Base-by-base conservation (phyloP, 2,329 filamentous ascomycete genomes). In the Anthostomella pinea region DNA sequence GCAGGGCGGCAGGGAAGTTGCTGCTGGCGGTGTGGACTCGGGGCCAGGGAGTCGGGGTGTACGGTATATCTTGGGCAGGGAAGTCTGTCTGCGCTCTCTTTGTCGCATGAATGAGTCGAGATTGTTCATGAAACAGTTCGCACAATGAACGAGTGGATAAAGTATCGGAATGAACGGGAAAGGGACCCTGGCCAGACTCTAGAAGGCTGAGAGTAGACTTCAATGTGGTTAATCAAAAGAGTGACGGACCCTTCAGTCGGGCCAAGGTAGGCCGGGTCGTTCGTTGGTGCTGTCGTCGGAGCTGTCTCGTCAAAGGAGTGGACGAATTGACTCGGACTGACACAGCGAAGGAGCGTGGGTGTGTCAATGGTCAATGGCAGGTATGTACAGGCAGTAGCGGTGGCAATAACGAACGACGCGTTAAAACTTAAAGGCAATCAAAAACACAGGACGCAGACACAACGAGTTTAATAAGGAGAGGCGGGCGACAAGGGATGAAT, bases 21-120 rank as follows among this genome's bases (percentile, higher is more conserved):
- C n/a, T n/a, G 24, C 30, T 39, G 38, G 32, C 38, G 49, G 39
- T 39, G 45, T 49, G 48, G 51, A 33, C 43, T 52, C 44, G 31
- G 42, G n/a, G 33, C 48, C 54, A 54, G 52, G 52, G 51, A 52
- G 53, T 55, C 35, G 38, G 45, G 40, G 39, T 38, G 19, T 19
- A 26, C 14, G 30, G 20, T 15, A 33, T 8, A n/a, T 5, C 8
- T 8, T 11, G 14, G 4, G 30, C 5, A 25, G 30, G 15, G 25
- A 28, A 29, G 21, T 11, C 21, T 7, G 21, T 7, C 21, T 22
- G 21, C 7, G 21, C 45, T 46, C 39, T 49, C 35, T 45, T 46
- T 42, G 48, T 53, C 49, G 48, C 47, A 49, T 45, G 41, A 36
- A 46, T 48, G 46, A 48, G 49, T 42, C 35, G 39, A 46, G 37